Base-by-base conservation (phyloP, 192 early-diverging fungal species). In the Coemansia sp. region DNA sequence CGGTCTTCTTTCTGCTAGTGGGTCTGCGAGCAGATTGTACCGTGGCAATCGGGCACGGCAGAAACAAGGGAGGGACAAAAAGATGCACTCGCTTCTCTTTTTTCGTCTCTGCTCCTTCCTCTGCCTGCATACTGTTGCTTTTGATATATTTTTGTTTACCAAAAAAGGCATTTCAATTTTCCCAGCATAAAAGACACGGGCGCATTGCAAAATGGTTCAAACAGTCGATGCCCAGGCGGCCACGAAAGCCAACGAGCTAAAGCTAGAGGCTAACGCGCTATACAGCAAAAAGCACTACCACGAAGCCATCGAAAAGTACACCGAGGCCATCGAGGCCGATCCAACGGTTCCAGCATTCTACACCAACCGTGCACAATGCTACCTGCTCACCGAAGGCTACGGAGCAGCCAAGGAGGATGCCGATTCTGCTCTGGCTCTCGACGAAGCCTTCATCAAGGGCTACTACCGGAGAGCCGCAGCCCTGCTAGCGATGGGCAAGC, bases 381-480 rank as follows among this genome's bases (percentile, higher is more conserved):
- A 94, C 70, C 81, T 93, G 22, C 79, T 83, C 34, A 71, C 84
- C 7, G 95, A 98, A 64, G 85, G 87, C 44, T 95, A 93, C 69
- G 93, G 90, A 1, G 84, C 81, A 45, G 88, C 87, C 30, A 81
- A 84, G 53, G 60, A 77, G 5, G 94, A 97, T 67, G 90, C 92
- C 40, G 82, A 92, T 53, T 73, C 81, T 41, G 91, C 93, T 11
- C 80, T 98, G 9, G 81, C 76, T 46, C 62, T 96, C 0, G 91
- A 96, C 69, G 81, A 90, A 15, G 66, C 47, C 11, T 93, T 87
- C 53, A 80, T 85, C 58, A 98, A 99, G 80, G 97, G 85, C 0
- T 96, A 96, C 67, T 99, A 92, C 68, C 86, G 97, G 32, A 81
- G 93, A 47, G 97, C 94, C 3, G 80, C 85, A 7, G 95, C 90